Base-by-base conservation (phyloP, 208 protist species). In the Balamuthia mandrillaris region DNA sequence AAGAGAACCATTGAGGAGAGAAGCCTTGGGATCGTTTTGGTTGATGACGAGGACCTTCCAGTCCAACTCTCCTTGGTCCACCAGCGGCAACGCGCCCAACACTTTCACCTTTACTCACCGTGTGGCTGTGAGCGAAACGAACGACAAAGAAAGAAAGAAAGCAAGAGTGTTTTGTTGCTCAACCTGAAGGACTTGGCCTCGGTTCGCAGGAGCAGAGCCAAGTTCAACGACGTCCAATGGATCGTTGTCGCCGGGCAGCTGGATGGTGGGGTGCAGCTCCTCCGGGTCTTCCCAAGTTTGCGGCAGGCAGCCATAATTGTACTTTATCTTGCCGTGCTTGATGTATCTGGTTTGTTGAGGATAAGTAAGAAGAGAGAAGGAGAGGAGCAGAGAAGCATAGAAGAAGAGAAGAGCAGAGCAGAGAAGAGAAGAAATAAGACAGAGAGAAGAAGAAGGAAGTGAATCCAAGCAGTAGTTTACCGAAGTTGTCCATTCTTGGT, bases 251-350 rank as follows among this genome's bases (percentile, higher is more conserved):
- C 77, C 77, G 21, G 47, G 27, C 12, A 63, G 47, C 24, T 61
- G 33, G 47, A 47, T 49, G 47, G 35, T 33, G 3, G 65, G 65
- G 41, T 74, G 65, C 1, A 42, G 41, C 39, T 74, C 65, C 52
- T 96, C 93, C 1, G 95, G 97, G 90, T 95, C 96, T 86, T 98
- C 96, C 95, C 96, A 98, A 74, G 96, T 98, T 90, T 98, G 96
- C 54, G 96, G 96, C 70, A 98, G 93, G 39, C 95, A 94, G 31
- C 96, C 96, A 86, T 98, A 98, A 91, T 98, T 98, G 91, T 94
- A 98, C 93, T 97, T 94, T 94, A 97, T 97, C 85, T 96, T 94
- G 24, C 96, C 96, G 87, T 97, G 92, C 85, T 97, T 97, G 95
- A 98, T 97, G 85, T 97, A 96, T 44, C 96, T 79, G 2, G 35